Conservation (phyloP, 116 monocot species). For the Trichopus zeylanicus region DNA sequence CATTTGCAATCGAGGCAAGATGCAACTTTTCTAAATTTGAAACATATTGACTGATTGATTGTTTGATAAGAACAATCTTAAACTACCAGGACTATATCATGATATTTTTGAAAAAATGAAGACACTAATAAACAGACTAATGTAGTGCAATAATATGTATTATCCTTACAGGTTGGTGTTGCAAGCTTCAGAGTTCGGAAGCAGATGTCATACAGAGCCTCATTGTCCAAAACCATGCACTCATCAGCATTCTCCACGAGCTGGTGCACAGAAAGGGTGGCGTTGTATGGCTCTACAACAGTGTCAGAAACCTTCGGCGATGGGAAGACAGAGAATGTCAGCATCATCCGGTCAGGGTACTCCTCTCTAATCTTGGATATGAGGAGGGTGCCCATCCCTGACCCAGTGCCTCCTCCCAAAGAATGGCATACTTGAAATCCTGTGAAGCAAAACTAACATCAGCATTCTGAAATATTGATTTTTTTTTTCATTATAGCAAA, state of each 20-base stretch:
- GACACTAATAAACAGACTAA: too few species aligned
- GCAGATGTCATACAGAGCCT: slow-evolving; percentile 63
- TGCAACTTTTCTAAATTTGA: too few species aligned
- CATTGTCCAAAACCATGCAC: slow-evolving; percentile 68
- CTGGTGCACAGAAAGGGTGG: slow-evolving; percentile 64
- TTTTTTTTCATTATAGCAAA: too few species aligned
- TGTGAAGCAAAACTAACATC: neutral
- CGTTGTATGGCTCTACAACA: slow-evolving; percentile 69
- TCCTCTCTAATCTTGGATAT: slow-evolving; percentile 68
- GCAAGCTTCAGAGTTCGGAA: slow-evolving; percentile 53
- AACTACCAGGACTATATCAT: too few species aligned
- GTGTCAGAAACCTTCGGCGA: slow-evolving; percentile 66
- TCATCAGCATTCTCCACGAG: slow-evolving; percentile 73
- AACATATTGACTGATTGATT: too few species aligned
- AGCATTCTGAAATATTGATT: too few species aligned
- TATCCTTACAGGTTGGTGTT: slow-evolving; percentile 44
- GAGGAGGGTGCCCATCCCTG: slow-evolving; percentile 65
- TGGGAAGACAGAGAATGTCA: slow-evolving; percentile 67
- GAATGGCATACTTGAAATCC: slow-evolving; percentile 70
- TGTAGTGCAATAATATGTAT: too few species aligned
- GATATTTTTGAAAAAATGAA: too few species aligned
- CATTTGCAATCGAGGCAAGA: too few species aligned
- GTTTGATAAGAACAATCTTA: too few species aligned
- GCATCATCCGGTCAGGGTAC: slow-evolving; percentile 65
- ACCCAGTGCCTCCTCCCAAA: slow-evolving; percentile 50